phyloP scores from a whole-genome alignment of 2,329 filamentous ascomycete species.

The Ambrosiella beaveri region DNA sequence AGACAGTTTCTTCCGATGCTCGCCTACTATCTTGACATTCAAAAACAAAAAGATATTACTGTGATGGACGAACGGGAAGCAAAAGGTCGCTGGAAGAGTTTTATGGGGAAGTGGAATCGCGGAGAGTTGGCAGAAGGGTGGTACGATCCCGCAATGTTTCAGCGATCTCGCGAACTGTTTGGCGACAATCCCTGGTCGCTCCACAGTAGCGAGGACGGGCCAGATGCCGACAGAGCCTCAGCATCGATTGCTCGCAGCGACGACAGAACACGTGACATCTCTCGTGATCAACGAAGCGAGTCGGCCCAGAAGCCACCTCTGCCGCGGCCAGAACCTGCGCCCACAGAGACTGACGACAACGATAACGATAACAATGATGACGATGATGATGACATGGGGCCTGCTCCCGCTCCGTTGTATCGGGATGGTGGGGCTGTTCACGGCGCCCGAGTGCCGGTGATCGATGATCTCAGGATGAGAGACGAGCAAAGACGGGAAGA shows the following conservation, averaged over 20 bases:
- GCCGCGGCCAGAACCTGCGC: constrained; percentile 5
- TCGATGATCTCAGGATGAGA: constrained; percentile 54
- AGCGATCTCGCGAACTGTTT: constrained; percentile 10
- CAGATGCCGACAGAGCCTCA: neutral
- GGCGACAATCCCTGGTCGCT: constrained; percentile 4
- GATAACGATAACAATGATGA: constrained; percentile 1
- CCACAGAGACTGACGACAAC: neutral
- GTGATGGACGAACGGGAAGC: constrained; percentile 58
- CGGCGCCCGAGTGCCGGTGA: constrained; percentile 49
- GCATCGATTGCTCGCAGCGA: neutral
- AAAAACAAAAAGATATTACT: constrained; percentile 58
- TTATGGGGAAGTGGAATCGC: constrained; percentile 79
- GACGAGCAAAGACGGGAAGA: constrained; percentile 35
- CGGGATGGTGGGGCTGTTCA: constrained; percentile 23
- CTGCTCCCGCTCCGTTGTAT: constrained; percentile 13
- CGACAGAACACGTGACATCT: neutral
- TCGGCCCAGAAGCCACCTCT: neutral
- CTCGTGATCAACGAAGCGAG: neutral
- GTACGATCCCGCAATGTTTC: constrained; percentile 68
- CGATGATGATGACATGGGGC: constrained; percentile 10
- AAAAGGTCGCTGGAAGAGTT: constrained; percentile 84
- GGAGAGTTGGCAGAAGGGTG: constrained; percentile 76
- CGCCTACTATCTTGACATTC: constrained; percentile 70
- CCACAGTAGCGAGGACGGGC: neutral
- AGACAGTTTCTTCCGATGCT: constrained; percentile 52